Conservation (phyloP, 176 grass and related monocot species). For the Aegilops bicornis region DNA sequence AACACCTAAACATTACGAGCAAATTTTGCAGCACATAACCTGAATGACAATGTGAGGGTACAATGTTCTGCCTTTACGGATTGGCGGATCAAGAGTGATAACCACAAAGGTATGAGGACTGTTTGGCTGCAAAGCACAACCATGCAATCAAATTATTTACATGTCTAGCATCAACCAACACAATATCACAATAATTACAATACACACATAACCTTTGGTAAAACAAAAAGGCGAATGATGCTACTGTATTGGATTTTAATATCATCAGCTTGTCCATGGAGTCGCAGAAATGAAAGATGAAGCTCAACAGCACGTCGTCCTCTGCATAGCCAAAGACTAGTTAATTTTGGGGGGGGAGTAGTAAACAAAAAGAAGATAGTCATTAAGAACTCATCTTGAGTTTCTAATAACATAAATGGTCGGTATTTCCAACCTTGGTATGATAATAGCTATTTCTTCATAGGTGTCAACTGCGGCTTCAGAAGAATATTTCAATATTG, state of each 20-base stretch:
- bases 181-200: slow-evolving; percentile 3
- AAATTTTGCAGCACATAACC: slow-evolving; percentile 45
- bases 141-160: slow-evolving; percentile 32
- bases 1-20: slow-evolving; percentile 4
- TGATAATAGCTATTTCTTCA: slow-evolving; percentile 94
- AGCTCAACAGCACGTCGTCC: slow-evolving; percentile 91
- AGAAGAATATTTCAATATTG: slow-evolving; percentile 76
- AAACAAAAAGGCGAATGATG: slow-evolving; percentile 78
- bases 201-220: slow-evolving; percentile 76
- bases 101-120: slow-evolving; percentile 93
- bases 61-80: slow-evolving; percentile 90
- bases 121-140: slow-evolving; percentile 67
- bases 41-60: slow-evolving; percentile 99
- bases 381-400: slow-evolving; percentile 7
- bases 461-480: slow-evolving; percentile 85
- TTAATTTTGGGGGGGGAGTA: background rate
- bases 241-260: slow-evolving; percentile 98
- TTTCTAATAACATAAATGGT: slow-evolving; percentile 15
- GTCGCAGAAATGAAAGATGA: slow-evolving; percentile 79
- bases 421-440: slow-evolving; percentile 69
- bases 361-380: background rate
- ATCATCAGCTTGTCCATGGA: slow-evolving; percentile 91
- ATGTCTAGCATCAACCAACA: background rate
- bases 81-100: slow-evolving; percentile 94
- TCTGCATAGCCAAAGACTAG: slow-evolving; percentile 42